These are phyloP conservation scores for Grammothele lineata DNA, from an alignment of 768 basidiomycete species.

Conservation along the genomic window DNA sequence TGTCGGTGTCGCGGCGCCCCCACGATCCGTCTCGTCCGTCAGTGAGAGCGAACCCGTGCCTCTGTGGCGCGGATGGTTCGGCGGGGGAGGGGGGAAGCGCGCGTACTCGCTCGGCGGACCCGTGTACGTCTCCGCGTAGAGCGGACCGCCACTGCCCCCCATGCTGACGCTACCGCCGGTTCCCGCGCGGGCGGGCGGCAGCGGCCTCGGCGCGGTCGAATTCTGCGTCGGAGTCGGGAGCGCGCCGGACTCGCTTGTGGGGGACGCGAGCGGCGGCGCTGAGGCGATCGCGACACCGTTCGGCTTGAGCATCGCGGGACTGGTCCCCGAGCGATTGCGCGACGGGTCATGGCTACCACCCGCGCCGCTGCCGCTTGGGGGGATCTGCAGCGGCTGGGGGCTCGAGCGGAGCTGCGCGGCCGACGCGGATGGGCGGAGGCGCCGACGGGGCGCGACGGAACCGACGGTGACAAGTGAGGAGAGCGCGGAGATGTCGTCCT, in stretches of 20 bases:
- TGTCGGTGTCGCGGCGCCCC: constrained; percentile 43
- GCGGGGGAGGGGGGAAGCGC: constrained; percentile 70
- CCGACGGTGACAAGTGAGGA: constrained; percentile 46
- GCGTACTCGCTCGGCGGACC: constrained; percentile 71
- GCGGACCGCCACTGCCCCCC: constrained; percentile 37
- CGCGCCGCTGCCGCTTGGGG: constrained; percentile 26
- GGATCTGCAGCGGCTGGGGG: constrained; percentile 33
- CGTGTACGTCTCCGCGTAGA: constrained; percentile 34
- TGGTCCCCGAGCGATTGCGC: constrained; percentile 65
- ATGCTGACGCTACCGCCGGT: constrained; percentile 21
- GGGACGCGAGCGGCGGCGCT: not conserved
- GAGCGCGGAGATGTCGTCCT: constrained; percentile 31
- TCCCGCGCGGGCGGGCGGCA: no score
- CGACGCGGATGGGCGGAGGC: constrained; percentile 68
- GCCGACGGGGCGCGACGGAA: constrained; percentile 52
- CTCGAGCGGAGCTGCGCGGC: constrained; percentile 68
- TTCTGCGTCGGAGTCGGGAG: constrained; percentile 33
- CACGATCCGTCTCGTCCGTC: constrained; percentile 28
- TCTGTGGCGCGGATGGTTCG: no score
- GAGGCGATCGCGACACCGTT: constrained; percentile 35
- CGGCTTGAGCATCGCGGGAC: constrained; percentile 46
- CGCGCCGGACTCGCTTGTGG: constrained; percentile 7
- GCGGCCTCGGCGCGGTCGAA: constrained; percentile 30
- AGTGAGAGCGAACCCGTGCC: no score
- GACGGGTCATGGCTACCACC: no score